Evolutionary conservation across 2,329 filamentous ascomycete species (phyloP), one percentile per base, ranked within the genome.

Genomic region (Neopestalotiopsis clavispora): DNA sequence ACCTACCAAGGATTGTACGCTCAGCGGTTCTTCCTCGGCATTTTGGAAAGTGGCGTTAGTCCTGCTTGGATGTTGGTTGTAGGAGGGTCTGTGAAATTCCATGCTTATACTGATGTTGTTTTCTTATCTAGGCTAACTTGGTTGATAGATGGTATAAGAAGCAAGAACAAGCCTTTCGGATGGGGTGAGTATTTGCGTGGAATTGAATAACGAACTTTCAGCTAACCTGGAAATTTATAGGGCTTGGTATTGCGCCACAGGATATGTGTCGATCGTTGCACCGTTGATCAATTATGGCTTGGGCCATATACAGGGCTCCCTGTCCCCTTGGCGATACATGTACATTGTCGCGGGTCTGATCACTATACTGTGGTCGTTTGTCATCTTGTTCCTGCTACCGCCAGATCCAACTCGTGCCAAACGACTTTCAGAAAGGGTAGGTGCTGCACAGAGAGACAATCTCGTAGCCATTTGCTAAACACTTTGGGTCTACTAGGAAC

Each of bases 21-120:
- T 0, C 77, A 78, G 3, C 71, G 81, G 0, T 82, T 83, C 72
- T 78, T 81, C 49, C 72, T 82, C 2, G 81, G 80, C 2, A 68
- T 80, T 4, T 75, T 81, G 23, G 81, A 82, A 69, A 76, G 71
- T 17, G 77, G 72, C 62, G 75, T 76, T 28, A 78, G 71, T 62
- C 60, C 60, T 6, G 60, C 60, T 23, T 63, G 30, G 30, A 63
- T 63, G 60, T 28, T 63, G 34, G 60, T 63, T 6, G 38, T 42
- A 17, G 60, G 60, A 59, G 30, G 57, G 57, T 59, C 0, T 59
- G 30, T 59, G 23, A 0, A n/a, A 7, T 28, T 4, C 23, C 13
- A 1, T 34, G 34, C 10, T 10, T 3, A 17, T 0, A 30, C 4
- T 34, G 57, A 6, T 6, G 4, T 3, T 10, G 13, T 10, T 38